A percentile compares a stretch with the other conserved stretches of the same genome.
phyloP scores from a whole-genome alignment of 768 basidiomycete species.

The Leccinum subtestaceum region DNA sequence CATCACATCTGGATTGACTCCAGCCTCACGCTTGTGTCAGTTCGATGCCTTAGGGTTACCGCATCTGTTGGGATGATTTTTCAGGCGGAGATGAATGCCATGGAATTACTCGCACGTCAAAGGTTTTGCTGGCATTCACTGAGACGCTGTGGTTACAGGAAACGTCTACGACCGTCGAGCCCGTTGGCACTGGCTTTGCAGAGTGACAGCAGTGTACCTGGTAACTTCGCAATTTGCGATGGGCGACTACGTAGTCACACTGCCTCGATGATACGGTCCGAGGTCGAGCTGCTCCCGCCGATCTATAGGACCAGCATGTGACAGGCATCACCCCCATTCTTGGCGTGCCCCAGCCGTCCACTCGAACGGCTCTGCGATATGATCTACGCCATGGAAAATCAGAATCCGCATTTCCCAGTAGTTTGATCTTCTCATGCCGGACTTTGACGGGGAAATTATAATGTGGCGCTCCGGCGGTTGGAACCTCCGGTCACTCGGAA shows the following conservation, averaged over 20 bases:
- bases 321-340: neutral
- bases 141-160: neutral
- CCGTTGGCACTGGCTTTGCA: neutral
- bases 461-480: slow-evolving; percentile 13
- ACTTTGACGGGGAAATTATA: slow-evolving; percentile 5
- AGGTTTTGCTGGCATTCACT: neutral
- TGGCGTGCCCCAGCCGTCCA: neutral
- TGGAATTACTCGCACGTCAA: neutral
- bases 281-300: neutral
- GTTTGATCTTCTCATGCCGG: slow-evolving; percentile 7
- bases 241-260: too few relatives aligned
- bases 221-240: too few relatives aligned
- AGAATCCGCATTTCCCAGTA: neutral
- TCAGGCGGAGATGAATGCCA: neutral
- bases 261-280: neutral
- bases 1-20: too few relatives aligned
- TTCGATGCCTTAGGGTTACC: too few relatives aligned
- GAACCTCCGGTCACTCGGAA: slow-evolving; percentile 10
- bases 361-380: neutral
- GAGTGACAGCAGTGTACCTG: too few relatives aligned
- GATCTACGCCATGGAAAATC: slow-evolving; percentile 17
- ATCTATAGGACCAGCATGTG: neutral
- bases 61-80: neutral
- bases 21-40: too few relatives aligned
- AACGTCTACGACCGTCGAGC: neutral